Conservation (phyloP, 148 eudicot genomes). For the Silene latifolia region DNA sequence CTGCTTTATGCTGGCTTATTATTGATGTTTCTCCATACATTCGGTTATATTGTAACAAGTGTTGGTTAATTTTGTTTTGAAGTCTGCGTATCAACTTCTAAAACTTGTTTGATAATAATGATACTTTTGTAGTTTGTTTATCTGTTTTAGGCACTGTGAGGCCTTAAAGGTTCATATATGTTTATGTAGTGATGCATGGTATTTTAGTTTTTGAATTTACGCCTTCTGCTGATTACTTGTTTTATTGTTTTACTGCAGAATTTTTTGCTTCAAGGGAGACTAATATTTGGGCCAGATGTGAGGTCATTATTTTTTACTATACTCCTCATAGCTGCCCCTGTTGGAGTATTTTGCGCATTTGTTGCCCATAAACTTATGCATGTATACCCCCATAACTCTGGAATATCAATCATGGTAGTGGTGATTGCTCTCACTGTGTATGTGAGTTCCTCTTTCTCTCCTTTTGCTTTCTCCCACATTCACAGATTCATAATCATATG, state of each 20-base stretch:
- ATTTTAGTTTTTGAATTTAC: background rate
- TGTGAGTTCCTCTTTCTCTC: slow-evolving; percentile 44
- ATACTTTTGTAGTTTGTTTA: background rate
- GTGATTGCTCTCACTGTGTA: slow-evolving; percentile 64
- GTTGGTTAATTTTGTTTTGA: no score
- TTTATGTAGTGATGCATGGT: background rate
- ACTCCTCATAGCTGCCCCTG: slow-evolving; percentile 88
- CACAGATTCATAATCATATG: background rate
- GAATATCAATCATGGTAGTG: slow-evolving; percentile 68
- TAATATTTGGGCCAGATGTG: slow-evolving; percentile 96
- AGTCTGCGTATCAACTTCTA: background rate
- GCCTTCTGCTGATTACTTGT: background rate
- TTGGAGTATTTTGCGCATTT: slow-evolving; percentile 69
- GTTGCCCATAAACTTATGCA: slow-evolving; percentile 81
- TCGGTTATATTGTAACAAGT: background rate
- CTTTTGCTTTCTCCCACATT: background rate
- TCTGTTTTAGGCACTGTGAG: background rate
- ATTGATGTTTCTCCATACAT: background rate
- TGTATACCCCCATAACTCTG: slow-evolving; percentile 57
- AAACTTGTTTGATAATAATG: background rate
- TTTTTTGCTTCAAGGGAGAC: slow-evolving; percentile 81
- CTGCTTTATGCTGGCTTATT: no score
- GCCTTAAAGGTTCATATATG: background rate
- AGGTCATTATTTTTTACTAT: slow-evolving; percentile 83
- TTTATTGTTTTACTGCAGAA: slow-evolving; percentile 54